phyloP scores from a whole-genome alignment of 1,284 basidiomycete genomes.

The Fomitopsis betulina region DNA sequence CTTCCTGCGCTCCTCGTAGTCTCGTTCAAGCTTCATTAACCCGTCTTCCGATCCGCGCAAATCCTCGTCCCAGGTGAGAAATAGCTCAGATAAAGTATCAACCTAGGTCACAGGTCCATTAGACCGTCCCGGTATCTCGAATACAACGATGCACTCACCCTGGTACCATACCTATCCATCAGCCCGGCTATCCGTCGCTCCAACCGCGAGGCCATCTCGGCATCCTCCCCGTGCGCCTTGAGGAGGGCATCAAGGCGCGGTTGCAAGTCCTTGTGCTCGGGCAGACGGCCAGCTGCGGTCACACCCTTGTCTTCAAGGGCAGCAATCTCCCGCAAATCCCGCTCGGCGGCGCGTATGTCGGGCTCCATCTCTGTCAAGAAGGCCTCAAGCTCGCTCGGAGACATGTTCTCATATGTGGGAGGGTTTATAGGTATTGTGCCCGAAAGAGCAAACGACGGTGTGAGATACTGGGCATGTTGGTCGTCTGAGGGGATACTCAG shows the following conservation, averaged over 20 bases:
- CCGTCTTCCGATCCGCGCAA: constrained; percentile 59
- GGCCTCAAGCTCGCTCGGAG: constrained; percentile 60
- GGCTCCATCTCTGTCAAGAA: constrained; percentile 73
- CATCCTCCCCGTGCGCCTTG: constrained; percentile 56
- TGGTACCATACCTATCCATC: constrained; percentile 62
- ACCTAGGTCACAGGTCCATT: constrained; percentile 39
- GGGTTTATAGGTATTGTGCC: constrained; percentile 43
- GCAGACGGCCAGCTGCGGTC: constrained; percentile 63
- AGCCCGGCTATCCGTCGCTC: constrained; percentile 60
- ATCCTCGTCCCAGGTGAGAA: constrained; percentile 76
- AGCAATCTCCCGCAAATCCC: constrained; percentile 74
- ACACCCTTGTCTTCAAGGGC: constrained; percentile 64
- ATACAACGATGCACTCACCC: constrained; percentile 36
- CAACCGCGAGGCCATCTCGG: constrained; percentile 45
- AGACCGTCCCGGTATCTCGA: background rate
- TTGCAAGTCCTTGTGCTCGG: constrained; percentile 61
- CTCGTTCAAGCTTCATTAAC: constrained; percentile 49
- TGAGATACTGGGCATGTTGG: constrained; percentile 66
- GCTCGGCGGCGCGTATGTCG: constrained; percentile 73
- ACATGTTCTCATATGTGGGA: constrained; percentile 60
- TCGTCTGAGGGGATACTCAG: constrained; percentile 45
- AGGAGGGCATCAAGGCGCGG: constrained; percentile 56
- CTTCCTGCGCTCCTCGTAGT: constrained; percentile 49
- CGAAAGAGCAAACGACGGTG: constrained; percentile 68
- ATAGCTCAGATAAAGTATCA: constrained; percentile 72